Evolutionary conservation across 1,284 basidiomycete genomes (phyloP).

Genomic region (Ganoderma multipileum): DNA sequence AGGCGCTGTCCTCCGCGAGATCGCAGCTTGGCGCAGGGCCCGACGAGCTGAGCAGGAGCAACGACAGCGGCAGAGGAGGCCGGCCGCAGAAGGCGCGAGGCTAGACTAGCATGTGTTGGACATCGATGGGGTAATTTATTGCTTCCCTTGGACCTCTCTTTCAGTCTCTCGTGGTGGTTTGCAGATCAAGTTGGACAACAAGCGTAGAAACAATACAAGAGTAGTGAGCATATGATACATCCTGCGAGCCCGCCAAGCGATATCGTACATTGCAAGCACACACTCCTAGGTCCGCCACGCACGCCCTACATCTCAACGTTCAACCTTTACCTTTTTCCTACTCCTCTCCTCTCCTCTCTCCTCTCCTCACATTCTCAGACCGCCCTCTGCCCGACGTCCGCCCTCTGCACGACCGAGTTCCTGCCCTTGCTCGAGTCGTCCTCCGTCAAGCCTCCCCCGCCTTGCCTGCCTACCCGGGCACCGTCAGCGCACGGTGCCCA

Average conservation of each 20-base stretch:
- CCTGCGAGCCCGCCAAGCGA: background rate
- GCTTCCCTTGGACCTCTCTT: background rate
- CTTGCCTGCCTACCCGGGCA: background rate
- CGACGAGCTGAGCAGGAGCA: constrained; percentile 18
- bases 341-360: background rate
- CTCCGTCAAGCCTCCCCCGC: background rate
- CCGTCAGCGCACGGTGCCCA: too few species aligned
- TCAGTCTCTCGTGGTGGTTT: background rate
- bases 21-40: constrained; percentile 59
- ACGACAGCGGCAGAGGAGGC: background rate
- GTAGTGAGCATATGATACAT: constrained; percentile 2
- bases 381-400: constrained; percentile 13
- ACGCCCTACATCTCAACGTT: background rate
- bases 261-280: background rate
- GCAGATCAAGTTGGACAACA: background rate
- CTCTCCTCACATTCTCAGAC: background rate
- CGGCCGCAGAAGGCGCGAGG: background rate
- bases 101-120: background rate
- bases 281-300: background rate
- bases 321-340: too few species aligned
- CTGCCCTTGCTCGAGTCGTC: constrained; percentile 15
- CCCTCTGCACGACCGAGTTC: background rate
- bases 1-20: constrained; percentile 76
- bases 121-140: background rate
- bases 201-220: background rate